Percentiles rank a stretch among this genome's conserved stretches.
phyloP scores from a whole-genome alignment of 225 moss, liverwort and hornwort genomes.

The Asterella californica region DNA sequence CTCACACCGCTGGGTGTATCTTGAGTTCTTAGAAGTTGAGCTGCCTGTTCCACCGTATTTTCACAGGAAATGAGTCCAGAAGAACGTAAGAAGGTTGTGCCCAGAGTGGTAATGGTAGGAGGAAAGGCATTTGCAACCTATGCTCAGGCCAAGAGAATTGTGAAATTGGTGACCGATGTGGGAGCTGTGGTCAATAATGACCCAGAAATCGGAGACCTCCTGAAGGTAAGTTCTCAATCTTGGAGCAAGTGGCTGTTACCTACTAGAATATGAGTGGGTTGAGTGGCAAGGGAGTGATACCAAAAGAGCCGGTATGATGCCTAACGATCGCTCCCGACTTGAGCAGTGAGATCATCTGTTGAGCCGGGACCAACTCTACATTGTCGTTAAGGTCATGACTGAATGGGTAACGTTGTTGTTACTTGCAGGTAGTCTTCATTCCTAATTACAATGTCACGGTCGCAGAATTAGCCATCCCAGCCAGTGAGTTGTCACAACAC shows the following conservation, averaged over 20 bases:
- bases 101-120: conserved; percentile 59
- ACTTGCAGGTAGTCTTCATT: conserved; percentile 56
- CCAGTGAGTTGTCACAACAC: conserved; percentile 75
- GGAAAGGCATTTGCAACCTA: conserved; percentile 71
- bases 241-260: not conserved
- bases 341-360: too few relatives aligned
- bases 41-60: not conserved
- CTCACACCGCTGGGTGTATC: not conserved
- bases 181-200: conserved; percentile 54
- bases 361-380: too few relatives aligned
- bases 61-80: conserved; percentile 51
- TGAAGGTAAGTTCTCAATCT: conserved; percentile 39
- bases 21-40: not conserved
- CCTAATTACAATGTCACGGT: conserved; percentile 78
- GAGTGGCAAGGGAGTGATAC: not conserved
- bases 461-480: conserved; percentile 66
- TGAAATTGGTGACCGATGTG: conserved; percentile 47
- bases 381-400: not conserved
- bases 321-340: too few relatives aligned
- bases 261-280: not conserved
- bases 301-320: not conserved
- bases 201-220: conserved; percentile 58
- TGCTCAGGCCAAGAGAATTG: conserved; percentile 46
- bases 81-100: conserved; percentile 56
- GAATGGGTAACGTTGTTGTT: not conserved